Evolutionary conservation across 148 eudicot genomes (phyloP).

Genomic region (Bassia scoparia): DNA sequence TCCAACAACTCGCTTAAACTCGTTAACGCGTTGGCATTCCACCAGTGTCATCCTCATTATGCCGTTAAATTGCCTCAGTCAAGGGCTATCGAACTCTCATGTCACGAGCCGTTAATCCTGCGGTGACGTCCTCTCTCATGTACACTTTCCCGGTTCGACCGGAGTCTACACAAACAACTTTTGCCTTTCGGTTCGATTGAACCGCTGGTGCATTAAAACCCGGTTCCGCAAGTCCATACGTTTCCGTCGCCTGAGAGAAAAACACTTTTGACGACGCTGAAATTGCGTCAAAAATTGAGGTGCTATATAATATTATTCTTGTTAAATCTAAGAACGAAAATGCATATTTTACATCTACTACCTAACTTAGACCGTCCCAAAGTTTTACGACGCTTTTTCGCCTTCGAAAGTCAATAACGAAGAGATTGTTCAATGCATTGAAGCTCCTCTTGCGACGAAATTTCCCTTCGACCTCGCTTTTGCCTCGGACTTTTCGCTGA

Average conservation of each 20-base stretch:
- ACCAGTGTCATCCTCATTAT: conserved; percentile 38
- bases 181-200: conserved; percentile 22
- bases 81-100: conserved; percentile 45
- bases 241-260: conserved; percentile 17
- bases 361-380: conserved; percentile 59
- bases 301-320: conserved; percentile 2
- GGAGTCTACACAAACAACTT: conserved; percentile 19
- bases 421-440: conserved; percentile 30
- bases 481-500: conserved; percentile 10
- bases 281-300: conserved; percentile 31
- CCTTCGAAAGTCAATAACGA: conserved; percentile 43
- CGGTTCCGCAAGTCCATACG: conserved; percentile 34
- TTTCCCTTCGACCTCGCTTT: conserved; percentile 28
- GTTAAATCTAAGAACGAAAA: conserved; percentile 42
- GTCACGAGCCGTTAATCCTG: conserved; percentile 45
- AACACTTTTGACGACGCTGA: conserved; percentile 33
- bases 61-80: conserved; percentile 30
- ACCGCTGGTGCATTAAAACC: conserved; percentile 24
- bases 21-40: conserved; percentile 42
- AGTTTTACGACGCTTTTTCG: conserved; percentile 64
- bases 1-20: no score
- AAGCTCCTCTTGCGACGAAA: conserved; percentile 30
- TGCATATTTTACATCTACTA: conserved; percentile 27
- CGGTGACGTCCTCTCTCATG: conserved; percentile 41
- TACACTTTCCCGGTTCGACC: conserved; percentile 51